Percentiles rank a stretch among this genome's conserved stretches.
Evolutionary conservation across 257 asterid genomes (phyloP).

Genomic region (Petunia axillaris): DNA sequence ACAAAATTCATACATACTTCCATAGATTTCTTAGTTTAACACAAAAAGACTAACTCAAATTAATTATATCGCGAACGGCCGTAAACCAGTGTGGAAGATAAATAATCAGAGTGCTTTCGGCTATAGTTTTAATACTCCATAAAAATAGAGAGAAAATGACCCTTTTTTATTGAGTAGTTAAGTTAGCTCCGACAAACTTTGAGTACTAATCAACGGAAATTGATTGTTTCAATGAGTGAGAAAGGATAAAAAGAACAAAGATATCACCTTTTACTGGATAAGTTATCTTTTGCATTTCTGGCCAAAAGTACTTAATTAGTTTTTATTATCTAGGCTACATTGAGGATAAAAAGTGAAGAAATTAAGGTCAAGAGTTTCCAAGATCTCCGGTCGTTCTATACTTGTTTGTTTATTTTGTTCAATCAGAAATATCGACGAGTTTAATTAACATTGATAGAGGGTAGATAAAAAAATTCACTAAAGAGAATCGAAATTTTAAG

Average conservation of each 20-base stretch:
- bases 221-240: slow-evolving; percentile 17
- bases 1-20: too few relatives aligned
- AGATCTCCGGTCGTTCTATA: slow-evolving; percentile 16
- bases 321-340: too few relatives aligned
- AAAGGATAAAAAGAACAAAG: background rate
- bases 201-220: background rate
- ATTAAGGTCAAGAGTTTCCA: slow-evolving; percentile 15
- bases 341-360: slow-evolving; percentile 6
- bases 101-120: background rate
- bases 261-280: background rate
- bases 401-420: slow-evolving; percentile 20
- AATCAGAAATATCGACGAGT: background rate
- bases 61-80: background rate
- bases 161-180: slow-evolving; percentile 5
- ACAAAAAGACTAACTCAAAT: background rate
- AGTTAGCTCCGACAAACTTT: slow-evolving; percentile 7
- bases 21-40: background rate
- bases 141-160: slow-evolving; percentile 2
- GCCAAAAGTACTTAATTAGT: background rate
- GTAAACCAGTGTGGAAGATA: background rate
- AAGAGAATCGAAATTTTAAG: too few relatives aligned
- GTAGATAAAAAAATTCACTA: background rate
- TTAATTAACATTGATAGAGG: too few relatives aligned
- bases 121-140: background rate
- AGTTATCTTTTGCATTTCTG: background rate